Evolutionary conservation across 2,329 filamentous ascomycete species (phyloP).

Genomic region (Drechslerella dactyloides): DNA sequence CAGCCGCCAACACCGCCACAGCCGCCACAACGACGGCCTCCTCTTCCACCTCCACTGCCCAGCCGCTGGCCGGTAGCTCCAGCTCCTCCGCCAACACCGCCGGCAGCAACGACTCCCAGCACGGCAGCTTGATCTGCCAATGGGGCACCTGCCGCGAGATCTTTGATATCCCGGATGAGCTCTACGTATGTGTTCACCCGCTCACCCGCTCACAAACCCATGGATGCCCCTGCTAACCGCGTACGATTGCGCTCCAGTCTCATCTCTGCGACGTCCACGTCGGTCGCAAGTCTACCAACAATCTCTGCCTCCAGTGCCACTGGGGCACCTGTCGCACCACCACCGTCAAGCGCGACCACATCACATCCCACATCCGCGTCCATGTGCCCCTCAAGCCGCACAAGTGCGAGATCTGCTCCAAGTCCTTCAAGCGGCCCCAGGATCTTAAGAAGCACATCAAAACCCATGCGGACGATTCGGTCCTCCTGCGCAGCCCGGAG

Average conservation of each 20-base stretch:
- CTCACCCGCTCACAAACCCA: constrained; percentile 31
- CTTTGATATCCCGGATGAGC: constrained; percentile 65
- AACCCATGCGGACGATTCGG: constrained; percentile 54
- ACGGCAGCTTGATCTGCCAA: constrained; percentile 68
- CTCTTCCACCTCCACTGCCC: constrained; percentile 24
- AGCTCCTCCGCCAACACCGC: constrained; percentile 14
- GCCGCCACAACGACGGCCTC: constrained; percentile 23
- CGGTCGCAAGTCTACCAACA: constrained; percentile 98
- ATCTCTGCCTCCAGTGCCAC: constrained; percentile 93
- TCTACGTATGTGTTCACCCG: constrained; percentile 64
- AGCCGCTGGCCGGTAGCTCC: constrained; percentile 7
- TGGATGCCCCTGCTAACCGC: constrained; percentile 26
- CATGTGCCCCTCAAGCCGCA: constrained; percentile 99
- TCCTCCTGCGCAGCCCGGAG: constrained; percentile 64
- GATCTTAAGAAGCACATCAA: constrained; percentile 99
- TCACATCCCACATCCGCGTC: constrained; percentile 97
- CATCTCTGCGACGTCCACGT: constrained; percentile 98
- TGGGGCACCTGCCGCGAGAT: constrained; percentile 68
- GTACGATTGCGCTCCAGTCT: constrained; percentile 68
- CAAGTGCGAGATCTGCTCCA: constrained; percentile 98
- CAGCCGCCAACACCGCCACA: neutral
- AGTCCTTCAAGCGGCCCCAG: constrained; percentile 98
- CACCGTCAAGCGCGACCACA: constrained; percentile 98
- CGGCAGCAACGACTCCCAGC: constrained; percentile 33
- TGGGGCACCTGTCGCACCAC: constrained; percentile 97